Evolutionary conservation across 371 early-diverging fungal species (phyloP), one percentile per base, ranked within the genome.

Genomic region (Mortierella sp.): DNA sequence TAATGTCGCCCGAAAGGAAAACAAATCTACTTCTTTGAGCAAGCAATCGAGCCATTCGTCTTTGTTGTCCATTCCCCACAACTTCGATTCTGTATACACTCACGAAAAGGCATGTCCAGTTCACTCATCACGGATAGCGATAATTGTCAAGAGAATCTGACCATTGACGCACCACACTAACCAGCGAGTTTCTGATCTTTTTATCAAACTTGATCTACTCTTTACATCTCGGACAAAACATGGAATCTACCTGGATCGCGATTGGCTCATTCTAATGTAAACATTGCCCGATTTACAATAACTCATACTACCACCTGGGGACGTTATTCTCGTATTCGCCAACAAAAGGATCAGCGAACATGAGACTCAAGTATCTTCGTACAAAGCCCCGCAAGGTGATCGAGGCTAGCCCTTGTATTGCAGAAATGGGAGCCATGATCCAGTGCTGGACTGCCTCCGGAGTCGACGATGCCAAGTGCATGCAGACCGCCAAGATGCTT

Each of bases 281-380:
- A 11, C 11, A 11, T 43, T 16, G 43, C 11, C 11, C 43, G 16
- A 43, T 43, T 43, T 16, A 43, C 43, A 43, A 35, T 43, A 43
- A 14, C 43, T 43, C 11, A 11, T 35, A 35, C 35, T 45, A 45
- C 18, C 18, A 12, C 45, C 45, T 51, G 18, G 18, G 18, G 5
- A 51, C 4, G 14, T 43, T 16, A n/a, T n/a, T 18, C 51, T 51
- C n/a, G 5, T 9, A 22, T 51, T 51, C 18, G 8, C n/a, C 18
- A 51, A 55, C 12, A 63, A 51, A 54, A 69, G 78, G 73, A 73
- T 60, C 65, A 69, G n/a, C 22, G 47, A 43, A 64, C 45, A 91
- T 91, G 91, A 90, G 89, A 83, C 88, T 90, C 78, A 91, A 89
- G 84, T 87, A 89, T 76, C 88, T 91, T 67, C 89, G 89, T 77